Base-by-base conservation (phyloP, 169 alveolate genomes). In the Cyclospora cayetanensis region DNA sequence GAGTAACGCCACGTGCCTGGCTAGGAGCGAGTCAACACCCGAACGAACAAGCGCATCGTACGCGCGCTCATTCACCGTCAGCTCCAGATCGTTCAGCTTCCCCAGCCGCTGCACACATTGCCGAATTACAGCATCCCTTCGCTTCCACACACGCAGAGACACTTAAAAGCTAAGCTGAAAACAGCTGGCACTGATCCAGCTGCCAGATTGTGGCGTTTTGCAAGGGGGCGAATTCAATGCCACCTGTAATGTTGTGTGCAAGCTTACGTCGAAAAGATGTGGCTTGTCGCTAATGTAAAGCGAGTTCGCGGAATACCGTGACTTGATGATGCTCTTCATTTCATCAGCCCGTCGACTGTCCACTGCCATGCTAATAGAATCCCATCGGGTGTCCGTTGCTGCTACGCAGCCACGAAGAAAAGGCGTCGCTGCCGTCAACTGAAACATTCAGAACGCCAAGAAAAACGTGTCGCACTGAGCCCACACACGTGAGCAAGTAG, bases 281-380 rank as follows among this genome's bases (percentile, higher is more conserved):
- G 93, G 95, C 20, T 94, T 96, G 84, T 97, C 95, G 0, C 98
- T 95, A 37, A 98, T 96, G 94, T 96, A 98, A 60, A 96, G 96
- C 72, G 99, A 97, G 39, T 95, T 87, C n/a, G 98, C 88, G 31
- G 97, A 94, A 93, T 97, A 98, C 87, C 99, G 95, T 20, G 99
- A 96, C 93, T 97, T 97, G 55, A 96, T 96, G 37, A 96, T 55
- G 34, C 93, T 92, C 84, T 95, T 92, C 55, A 95, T 94, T 86
- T 98, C 99, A 53, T 96, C 98, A 42, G 94, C 98, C n/a, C 96
- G 96, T 87, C 99, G 93, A 90, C 98, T 98, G 93, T 98, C 99
- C 37, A 98, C 99, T 25, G 98, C 92, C 83, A 95, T 96, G 3
- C 97, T 95, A 41, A 98, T 96, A 29, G 97, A 96, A 53, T 96